Conservation (phyloP, 805 yeast species). For the Maudiozyma barnettii region DNA sequence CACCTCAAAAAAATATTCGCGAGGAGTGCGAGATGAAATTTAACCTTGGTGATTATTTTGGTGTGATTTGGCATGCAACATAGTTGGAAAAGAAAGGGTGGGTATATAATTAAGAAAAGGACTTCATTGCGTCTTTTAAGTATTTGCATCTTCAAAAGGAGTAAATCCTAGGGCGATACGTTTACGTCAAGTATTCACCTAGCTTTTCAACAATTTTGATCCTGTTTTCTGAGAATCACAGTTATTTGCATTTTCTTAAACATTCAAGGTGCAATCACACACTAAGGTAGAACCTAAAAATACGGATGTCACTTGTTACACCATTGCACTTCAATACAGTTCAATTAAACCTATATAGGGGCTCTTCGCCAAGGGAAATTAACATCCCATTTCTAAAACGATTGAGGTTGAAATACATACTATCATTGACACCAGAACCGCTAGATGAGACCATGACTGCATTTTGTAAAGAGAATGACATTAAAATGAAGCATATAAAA, state of each 20-base stretch:
- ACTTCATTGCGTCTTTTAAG: no score
- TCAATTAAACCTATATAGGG: slow-evolving; percentile 64
- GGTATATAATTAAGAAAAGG: no score
- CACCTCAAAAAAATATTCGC: not conserved
- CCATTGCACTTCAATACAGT: slow-evolving; percentile 73
- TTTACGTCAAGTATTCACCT: no score
- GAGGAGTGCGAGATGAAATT: no score
- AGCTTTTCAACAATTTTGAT: no score
- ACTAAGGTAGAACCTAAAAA: not conserved
- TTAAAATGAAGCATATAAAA: slow-evolving; percentile 52
- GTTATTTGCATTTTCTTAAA: no score
- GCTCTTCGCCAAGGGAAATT: slow-evolving; percentile 75
- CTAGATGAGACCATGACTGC: slow-evolving; percentile 38
- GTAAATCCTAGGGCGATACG: no score
- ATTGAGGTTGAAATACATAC: slow-evolving; percentile 56
- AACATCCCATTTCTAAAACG: slow-evolving; percentile 61
- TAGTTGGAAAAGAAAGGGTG: no score
- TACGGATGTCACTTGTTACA: slow-evolving; percentile 39
- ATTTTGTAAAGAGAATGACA: slow-evolving; percentile 46
- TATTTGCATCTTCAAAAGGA: no score
- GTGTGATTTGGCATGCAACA: not conserved
- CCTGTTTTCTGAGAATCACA: no score
- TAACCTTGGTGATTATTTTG: not conserved
- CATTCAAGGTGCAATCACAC: no score
- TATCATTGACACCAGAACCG: slow-evolving; percentile 74